phyloP scores from a whole-genome alignment of 805 yeast genomes.

The Saccharomycopsis microspora region DNA sequence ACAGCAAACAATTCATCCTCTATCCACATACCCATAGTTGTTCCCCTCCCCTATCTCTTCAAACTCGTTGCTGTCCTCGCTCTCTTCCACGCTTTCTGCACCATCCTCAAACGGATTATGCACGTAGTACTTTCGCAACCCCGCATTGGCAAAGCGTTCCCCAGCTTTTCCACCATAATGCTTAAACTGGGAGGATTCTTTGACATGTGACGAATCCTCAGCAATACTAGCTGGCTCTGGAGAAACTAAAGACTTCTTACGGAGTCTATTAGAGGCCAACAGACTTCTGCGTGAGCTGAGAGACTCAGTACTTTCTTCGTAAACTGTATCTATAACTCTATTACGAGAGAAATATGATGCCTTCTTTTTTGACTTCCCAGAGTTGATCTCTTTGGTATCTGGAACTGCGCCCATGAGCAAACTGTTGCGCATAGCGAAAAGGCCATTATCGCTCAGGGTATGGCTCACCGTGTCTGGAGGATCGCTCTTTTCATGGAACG shows the following conservation, averaged over 20 bases:
- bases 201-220: not conserved
- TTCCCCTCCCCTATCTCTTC: not conserved
- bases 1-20: not conserved
- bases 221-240: not conserved
- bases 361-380: no score
- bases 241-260: not conserved
- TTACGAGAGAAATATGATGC: constrained; percentile 1
- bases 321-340: constrained; percentile 17
- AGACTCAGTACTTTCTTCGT: constrained; percentile 15
- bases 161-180: not conserved
- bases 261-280: not conserved
- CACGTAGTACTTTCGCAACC: constrained; percentile 12
- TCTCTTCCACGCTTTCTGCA: not conserved
- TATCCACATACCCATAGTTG: constrained; percentile 3
- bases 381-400: no score
- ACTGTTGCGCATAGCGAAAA: constrained; percentile 14
- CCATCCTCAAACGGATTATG: constrained; percentile 7
- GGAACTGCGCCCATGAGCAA: constrained; percentile 2
- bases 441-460: constrained; percentile 11
- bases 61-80: not conserved
- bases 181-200: not conserved
- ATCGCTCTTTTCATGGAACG: not conserved
- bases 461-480: not conserved
- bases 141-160: constrained; percentile 8
- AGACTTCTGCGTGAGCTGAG: not conserved